Percentiles rank a stretch among this genome's conserved stretches.
Conservation (phyloP, 495 filamentous ascomycete genomes). For the Trichocladium antarcticum region DNA sequence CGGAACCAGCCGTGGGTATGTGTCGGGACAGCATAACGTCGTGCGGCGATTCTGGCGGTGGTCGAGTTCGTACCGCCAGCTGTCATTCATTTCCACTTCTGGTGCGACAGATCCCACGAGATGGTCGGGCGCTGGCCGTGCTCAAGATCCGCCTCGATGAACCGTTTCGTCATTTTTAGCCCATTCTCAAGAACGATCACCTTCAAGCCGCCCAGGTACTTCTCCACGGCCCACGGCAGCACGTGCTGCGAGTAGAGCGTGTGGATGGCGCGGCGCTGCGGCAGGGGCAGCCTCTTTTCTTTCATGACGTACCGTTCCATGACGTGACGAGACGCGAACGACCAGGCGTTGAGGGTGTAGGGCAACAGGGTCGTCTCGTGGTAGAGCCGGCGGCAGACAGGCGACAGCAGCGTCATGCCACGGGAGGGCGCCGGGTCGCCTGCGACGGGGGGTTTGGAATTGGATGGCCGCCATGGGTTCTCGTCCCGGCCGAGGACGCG, state of each 20-base stretch:
- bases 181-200: constrained; percentile 14
- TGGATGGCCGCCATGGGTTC: constrained; percentile 14
- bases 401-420: constrained; percentile 22
- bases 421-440: not conserved
- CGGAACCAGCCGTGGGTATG: too few species aligned
- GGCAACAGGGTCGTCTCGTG: constrained; percentile 24
- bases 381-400: constrained; percentile 25
- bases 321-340: constrained; percentile 16
- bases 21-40: too few species aligned
- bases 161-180: constrained; percentile 2
- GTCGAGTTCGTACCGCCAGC: too few species aligned
- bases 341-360: constrained; percentile 24
- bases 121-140: too few species aligned
- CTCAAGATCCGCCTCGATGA: constrained; percentile 2
- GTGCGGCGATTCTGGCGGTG: too few species aligned
- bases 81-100: too few species aligned
- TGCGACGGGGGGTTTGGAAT: not conserved
- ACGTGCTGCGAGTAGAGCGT: constrained; percentile 13
- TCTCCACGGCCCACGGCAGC: constrained; percentile 12
- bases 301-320: constrained; percentile 24
- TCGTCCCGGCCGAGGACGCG: constrained; percentile 9
- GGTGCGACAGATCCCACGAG: too few species aligned
- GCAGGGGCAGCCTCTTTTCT: constrained; percentile 19
- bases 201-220: constrained; percentile 17
- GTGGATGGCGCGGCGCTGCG: constrained; percentile 21